Evolutionary conservation across 441 rosid species (phyloP), one percentile per base, ranked within the genome.

Genomic region (Croton setiger): DNA sequence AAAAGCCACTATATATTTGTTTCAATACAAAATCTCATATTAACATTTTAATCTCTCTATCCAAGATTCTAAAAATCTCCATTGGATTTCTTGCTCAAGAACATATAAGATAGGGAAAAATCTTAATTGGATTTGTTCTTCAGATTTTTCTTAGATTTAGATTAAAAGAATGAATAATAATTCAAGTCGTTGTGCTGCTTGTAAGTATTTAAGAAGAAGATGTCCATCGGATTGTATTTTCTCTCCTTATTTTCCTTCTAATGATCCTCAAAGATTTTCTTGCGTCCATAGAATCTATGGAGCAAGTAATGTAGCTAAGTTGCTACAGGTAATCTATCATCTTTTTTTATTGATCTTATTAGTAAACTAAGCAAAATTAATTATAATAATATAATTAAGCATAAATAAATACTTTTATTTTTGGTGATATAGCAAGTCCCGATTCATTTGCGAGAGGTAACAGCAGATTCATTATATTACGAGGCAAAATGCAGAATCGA

Each of bases 161-260:
- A 21, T 39, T 20, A 53, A 10, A 45, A 63, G 63, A 43, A 71
- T 71, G 74, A 71, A 27, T 47, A 17, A 17, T 2, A 39, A 27
- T 27, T 27, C 2, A 27, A 27, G 64, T 35, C 63, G 74, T 20
- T 81, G 85, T 64, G 82, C 80, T 37, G 82, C 76, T 37, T 81
- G 85, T 77, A 81, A 81, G 31, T 74, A 49, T 60, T 41, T 78
- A 55, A 72, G 81, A 67, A 81, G 79, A 69, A 79, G 52, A 69
- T 81, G 85, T 17, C 57, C 77, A 43, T 48, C 41, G 64, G 80
- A 78, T 74, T 76, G 79, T 54, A 57, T 81, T n/a, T 49, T 81
- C 15, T 56, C 75, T 41, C 80, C 80, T 15, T 74, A 79, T 62
- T 78, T 79, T 57, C 80, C 82, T 27, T 49, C 85, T n/a, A 39